These are phyloP conservation scores for Cymodocea nodosa DNA, from an alignment of 116 monocot genomes.

Conservation along the genomic window DNA sequence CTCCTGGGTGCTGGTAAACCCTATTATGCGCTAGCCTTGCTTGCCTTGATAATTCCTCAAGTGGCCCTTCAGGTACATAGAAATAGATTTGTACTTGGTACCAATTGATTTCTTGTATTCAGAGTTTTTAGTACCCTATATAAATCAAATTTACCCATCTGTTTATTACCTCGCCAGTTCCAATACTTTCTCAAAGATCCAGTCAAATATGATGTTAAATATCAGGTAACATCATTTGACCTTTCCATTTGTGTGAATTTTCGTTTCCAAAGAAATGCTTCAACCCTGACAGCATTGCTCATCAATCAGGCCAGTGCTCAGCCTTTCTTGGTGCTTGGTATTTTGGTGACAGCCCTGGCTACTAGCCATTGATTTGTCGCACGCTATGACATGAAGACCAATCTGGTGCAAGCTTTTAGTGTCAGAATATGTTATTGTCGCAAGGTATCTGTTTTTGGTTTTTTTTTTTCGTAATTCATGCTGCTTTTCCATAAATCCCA, in stretches of 20 bases:
- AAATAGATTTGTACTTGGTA: not conserved
- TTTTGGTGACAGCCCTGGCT: conserved; percentile 85
- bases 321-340: conserved; percentile 79
- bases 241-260: not conserved
- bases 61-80: conserved; percentile 62
- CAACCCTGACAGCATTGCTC: not conserved
- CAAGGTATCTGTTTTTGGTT: too few relatives aligned
- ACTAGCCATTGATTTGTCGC: conserved; percentile 49
- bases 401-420: too few relatives aligned
- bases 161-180: conserved; percentile 43
- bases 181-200: conserved; percentile 86
- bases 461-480: too few relatives aligned
- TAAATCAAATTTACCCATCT: not conserved
- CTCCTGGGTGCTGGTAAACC: conserved; percentile 59
- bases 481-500: too few relatives aligned
- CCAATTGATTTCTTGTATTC: not conserved
- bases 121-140: not conserved
- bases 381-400: too few relatives aligned
- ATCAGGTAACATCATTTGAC: conserved; percentile 42
- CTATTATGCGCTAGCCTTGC: conserved; percentile 59
- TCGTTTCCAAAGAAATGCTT: not conserved
- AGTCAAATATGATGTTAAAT: conserved; percentile 83
- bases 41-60: conserved; percentile 72
- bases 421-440: too few relatives aligned
- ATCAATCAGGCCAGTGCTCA: conserved; percentile 79